Evolutionary conservation across 352 stramenopile species (phyloP), one percentile per base, ranked within the genome.

Genomic region (Lagenidium giganteum): DNA sequence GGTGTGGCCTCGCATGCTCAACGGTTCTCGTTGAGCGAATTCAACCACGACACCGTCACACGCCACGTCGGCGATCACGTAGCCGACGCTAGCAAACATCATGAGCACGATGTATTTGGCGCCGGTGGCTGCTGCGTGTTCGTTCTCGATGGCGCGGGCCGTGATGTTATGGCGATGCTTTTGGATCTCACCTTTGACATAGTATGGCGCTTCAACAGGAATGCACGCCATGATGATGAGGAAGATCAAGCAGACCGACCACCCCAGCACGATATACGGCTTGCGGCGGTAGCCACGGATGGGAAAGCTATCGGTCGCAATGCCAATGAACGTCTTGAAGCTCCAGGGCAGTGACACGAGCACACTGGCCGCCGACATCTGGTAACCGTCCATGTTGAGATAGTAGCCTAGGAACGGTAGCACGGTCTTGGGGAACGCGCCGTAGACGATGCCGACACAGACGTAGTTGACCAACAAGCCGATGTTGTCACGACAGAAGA

Each of bases 1-100:
- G 18, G 55, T 64, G 30, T 38, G 34, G 17, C 62, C 62, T 1
- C 57, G 53, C 11, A 37, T 16, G 8, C 44, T 42, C 4, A 51
- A n/a, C 8, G 45, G 29, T 44, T 73, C 62, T 20, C 34, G 44
- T 26, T 68, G 57, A 12, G 56, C 57, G 17, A 69, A 42, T 35
- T 66, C 47, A 22, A 69, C 57, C 7, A 61, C 48, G 33, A 68
- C 42, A 2, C 64, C 64, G 56, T 83, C 70, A 18, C 55, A 58
- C n/a, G 68, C 66, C 1, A 81, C 66, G 47, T 82, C 68, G 11
- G 69, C 59, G 43, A 75, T 71, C 20, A 80, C 67, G 42, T 80
- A 81, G 12, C 67, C 67, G 14, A 76, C 16, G 27, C 64, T 66
- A 0, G 71, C 63, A 17, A 72, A 26, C 26, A 77, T 65, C 49